Evolutionary conservation across 352 stramenopile genomes (phyloP).

Genomic region (Pythium dissotocum): DNA sequence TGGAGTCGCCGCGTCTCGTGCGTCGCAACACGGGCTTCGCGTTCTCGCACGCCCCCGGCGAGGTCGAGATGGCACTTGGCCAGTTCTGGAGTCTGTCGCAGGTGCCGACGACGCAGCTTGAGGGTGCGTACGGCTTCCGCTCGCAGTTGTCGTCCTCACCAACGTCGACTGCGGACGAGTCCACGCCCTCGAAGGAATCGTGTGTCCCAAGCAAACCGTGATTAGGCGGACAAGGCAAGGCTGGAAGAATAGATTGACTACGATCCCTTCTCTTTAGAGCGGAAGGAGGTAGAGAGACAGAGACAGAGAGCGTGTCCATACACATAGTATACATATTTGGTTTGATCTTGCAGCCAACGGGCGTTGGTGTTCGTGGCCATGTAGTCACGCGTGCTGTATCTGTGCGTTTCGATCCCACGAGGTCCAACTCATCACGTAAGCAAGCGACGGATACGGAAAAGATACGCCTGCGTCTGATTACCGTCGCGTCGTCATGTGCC

Average conservation of each 20-base stretch:
- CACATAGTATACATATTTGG: slow-evolving; percentile 21
- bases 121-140: slow-evolving; percentile 13
- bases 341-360: neutral
- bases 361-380: neutral
- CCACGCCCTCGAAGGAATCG: slow-evolving; percentile 38
- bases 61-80: slow-evolving; percentile 71
- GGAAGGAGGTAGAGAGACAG: neutral
- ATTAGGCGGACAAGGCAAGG: neutral
- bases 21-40: slow-evolving; percentile 87
- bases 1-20: slow-evolving; percentile 75
- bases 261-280: neutral
- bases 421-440: neutral
- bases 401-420: neutral
- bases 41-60: slow-evolving; percentile 79
- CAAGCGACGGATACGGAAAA: neutral
- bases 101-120: slow-evolving; percentile 30
- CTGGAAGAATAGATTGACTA: neutral
- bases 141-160: slow-evolving; percentile 41
- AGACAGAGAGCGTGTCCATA: neutral
- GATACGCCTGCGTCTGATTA: slow-evolving; percentile 6
- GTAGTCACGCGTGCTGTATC: neutral
- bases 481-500: neutral
- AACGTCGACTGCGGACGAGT: slow-evolving; percentile 61
- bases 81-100: slow-evolving; percentile 44
- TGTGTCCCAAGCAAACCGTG: slow-evolving; percentile 4